Conservation (phyloP, 2,329 filamentous ascomycete species). For the Botrytis aclada region DNA sequence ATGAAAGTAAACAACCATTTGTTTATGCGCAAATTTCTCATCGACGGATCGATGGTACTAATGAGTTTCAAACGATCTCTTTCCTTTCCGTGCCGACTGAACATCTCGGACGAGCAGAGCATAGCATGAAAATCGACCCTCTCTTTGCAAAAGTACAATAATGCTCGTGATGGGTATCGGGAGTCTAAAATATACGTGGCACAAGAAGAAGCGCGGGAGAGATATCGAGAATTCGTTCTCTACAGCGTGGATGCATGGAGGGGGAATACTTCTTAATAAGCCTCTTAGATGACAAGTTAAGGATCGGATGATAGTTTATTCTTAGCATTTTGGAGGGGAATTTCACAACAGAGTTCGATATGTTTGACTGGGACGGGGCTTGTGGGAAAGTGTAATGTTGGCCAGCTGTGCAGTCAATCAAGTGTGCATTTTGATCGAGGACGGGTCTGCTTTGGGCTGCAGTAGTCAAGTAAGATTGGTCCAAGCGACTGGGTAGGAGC, state of each 20-base stretch:
- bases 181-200: slow-evolving; percentile 8
- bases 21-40: background rate
- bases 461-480: background rate
- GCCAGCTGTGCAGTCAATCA: background rate
- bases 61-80: background rate
- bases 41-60: background rate
- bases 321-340: background rate
- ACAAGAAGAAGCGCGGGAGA: background rate
- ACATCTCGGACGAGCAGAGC: background rate
- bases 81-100: background rate
- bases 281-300: background rate
- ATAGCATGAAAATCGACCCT: background rate
- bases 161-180: background rate
- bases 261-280: background rate
- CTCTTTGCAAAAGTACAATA: background rate
- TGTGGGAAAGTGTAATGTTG: background rate
- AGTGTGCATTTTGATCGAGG: background rate
- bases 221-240: background rate
- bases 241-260: slow-evolving; percentile 2
- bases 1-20: background rate
- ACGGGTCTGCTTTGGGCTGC: background rate
- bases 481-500: background rate
- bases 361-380: background rate
- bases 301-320: background rate
- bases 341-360: background rate